Evolutionary conservation across 441 rosid species (phyloP).

Genomic region (Theobroma grandiflorum): DNA sequence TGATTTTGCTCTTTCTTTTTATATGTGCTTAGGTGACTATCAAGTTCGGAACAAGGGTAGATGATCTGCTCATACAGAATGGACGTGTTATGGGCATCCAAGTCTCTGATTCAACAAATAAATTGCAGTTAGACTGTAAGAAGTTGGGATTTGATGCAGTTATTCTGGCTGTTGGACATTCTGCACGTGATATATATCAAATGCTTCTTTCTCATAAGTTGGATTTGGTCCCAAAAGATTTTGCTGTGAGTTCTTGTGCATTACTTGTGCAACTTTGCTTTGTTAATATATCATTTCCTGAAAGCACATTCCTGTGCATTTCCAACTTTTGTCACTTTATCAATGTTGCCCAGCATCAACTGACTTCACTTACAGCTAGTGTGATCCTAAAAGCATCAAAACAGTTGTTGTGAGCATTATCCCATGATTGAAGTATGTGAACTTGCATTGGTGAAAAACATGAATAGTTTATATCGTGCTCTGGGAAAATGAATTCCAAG

Average conservation of each 20-base stretch:
- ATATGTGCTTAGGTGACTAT: constrained; percentile 64
- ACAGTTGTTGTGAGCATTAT: background rate
- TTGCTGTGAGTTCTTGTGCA: constrained; percentile 70
- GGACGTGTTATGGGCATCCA: constrained; percentile 73
- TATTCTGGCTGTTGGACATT: constrained; percentile 93
- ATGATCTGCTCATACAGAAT: constrained; percentile 76
- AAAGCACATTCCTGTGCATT: background rate
- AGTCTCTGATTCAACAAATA: constrained; percentile 63
- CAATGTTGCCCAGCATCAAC: constrained; percentile 2
- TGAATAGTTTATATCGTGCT: background rate
- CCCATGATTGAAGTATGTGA: background rate
- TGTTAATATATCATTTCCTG: constrained; percentile 10
- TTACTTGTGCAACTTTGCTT: constrained; percentile 1
- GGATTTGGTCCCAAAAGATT: constrained; percentile 82
- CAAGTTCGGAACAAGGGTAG: constrained; percentile 83
- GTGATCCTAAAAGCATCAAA: constrained; percentile 12
- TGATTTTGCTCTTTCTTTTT: constrained; percentile 25
- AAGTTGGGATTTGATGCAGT: constrained; percentile 73
- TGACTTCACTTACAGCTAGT: background rate
- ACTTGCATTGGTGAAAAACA: background rate
- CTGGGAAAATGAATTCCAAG: background rate
- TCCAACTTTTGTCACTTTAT: background rate
- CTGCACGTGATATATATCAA: constrained; percentile 91
- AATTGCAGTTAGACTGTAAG: constrained; percentile 42
- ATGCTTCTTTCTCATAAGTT: constrained; percentile 90